phyloP scores from a whole-genome alignment of 2,329 filamentous ascomycete species.

The Elsinoe australis region DNA sequence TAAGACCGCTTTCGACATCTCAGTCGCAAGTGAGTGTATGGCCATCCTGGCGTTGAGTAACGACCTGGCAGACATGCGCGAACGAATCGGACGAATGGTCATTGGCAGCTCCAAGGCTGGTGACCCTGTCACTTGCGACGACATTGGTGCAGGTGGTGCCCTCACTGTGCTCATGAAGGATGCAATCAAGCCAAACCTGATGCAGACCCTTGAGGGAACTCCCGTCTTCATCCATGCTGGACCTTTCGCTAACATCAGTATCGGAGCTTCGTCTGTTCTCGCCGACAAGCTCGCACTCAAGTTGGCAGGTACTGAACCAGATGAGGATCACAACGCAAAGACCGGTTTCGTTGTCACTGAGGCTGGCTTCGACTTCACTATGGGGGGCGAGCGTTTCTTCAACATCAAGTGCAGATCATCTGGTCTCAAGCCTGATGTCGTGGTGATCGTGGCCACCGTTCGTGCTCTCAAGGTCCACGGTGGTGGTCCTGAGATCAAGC shows the following conservation, averaged over 20 bases:
- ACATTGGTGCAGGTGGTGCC: slow-evolving; percentile 86
- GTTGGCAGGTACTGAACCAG: slow-evolving; percentile 85
- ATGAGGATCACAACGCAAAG: slow-evolving; percentile 75
- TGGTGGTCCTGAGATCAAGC: slow-evolving; percentile 85
- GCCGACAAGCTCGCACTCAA: slow-evolving; percentile 94
- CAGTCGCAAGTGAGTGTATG: slow-evolving; percentile 96
- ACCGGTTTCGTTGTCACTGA: slow-evolving; percentile 93
- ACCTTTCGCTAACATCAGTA: slow-evolving; percentile 96
- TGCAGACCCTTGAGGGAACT: slow-evolving; percentile 96
- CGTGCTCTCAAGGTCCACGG: slow-evolving; percentile 95
- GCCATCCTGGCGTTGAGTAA: slow-evolving; percentile 93
- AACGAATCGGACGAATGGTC: slow-evolving; percentile 91
- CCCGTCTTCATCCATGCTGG: slow-evolving; percentile 96
- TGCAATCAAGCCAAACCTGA: slow-evolving; percentile 96
- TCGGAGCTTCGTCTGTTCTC: slow-evolving; percentile 90
- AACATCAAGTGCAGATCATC: slow-evolving; percentile 99
- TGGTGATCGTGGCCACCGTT: slow-evolving; percentile 91
- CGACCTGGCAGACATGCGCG: slow-evolving; percentile 77
- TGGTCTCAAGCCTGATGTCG: slow-evolving; percentile 83
- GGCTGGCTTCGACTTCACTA: slow-evolving; percentile 98
- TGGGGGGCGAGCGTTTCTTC: slow-evolving; percentile 99
- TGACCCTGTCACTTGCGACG: slow-evolving; percentile 91
- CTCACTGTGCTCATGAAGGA: slow-evolving; percentile 94
- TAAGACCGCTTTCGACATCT: slow-evolving; percentile 94
- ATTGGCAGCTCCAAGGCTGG: slow-evolving; percentile 78